Percentiles rank a stretch among this genome's conserved stretches.
Conservation (phyloP, 371 early-diverging fungal species). For the Mucor piriformis region DNA sequence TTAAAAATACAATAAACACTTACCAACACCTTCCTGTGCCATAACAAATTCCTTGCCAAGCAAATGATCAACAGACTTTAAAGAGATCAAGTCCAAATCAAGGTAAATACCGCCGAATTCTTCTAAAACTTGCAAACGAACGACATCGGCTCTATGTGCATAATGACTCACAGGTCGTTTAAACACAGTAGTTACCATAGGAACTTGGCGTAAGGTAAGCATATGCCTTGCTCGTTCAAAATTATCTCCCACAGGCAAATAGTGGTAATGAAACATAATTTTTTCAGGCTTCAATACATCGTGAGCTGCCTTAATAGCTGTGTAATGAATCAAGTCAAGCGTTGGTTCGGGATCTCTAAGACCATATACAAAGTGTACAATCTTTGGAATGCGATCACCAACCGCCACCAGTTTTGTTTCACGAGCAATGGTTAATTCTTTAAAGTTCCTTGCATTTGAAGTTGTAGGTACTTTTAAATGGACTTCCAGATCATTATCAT, state of each 20-base stretch:
- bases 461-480: conserved; percentile 11
- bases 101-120: conserved; percentile 57
- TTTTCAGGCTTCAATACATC: conserved; percentile 49
- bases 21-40: conserved; percentile 55
- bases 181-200: conserved; percentile 38
- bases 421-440: conserved; percentile 31
- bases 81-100: conserved; percentile 56
- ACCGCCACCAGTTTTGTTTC: conserved; percentile 14
- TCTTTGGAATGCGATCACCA: conserved; percentile 42
- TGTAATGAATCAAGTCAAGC: conserved; percentile 53
- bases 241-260: conserved; percentile 46
- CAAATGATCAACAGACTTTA: conserved; percentile 50
- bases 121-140: conserved; percentile 46
- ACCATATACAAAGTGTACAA: conserved; percentile 58
- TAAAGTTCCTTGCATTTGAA: conserved; percentile 4
- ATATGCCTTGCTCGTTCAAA: conserved; percentile 48
- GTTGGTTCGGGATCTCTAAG: conserved; percentile 44
- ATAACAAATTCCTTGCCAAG: conserved; percentile 51
- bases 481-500: conserved; percentile 10
- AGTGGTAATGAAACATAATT: conserved; percentile 56
- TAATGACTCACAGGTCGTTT: conserved; percentile 46
- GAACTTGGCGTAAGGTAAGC: conserved; percentile 42
- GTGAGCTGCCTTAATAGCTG: conserved; percentile 57
- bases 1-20: conserved; percentile 1
- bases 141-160: conserved; percentile 56